Conservation (phyloP, 768 basidiomycete species). For the Grammothele lineata region DNA sequence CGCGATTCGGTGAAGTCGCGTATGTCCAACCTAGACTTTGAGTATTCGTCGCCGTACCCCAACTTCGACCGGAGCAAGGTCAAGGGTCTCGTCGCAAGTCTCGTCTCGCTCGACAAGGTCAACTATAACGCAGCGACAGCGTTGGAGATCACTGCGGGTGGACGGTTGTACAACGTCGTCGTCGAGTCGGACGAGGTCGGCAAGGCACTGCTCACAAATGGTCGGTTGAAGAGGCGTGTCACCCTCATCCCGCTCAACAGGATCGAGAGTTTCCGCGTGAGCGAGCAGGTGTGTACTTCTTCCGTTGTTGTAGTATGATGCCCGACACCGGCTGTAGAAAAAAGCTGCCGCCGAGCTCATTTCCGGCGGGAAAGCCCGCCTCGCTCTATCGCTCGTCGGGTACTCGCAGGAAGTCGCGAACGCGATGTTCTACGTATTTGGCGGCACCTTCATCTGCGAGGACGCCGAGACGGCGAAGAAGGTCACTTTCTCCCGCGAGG, state of each 20-base stretch:
- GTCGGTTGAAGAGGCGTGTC: conserved; percentile 77
- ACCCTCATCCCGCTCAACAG: conserved; percentile 94
- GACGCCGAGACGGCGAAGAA: conserved; percentile 82
- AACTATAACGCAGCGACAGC: conserved; percentile 84
- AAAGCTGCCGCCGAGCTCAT: conserved; percentile 63
- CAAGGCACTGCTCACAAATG: conserved; percentile 75
- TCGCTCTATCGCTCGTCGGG: conserved; percentile 85
- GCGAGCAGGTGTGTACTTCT: conserved; percentile 38
- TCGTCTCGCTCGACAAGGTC: conserved; percentile 68
- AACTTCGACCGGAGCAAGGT: conserved; percentile 83
- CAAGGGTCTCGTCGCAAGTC: conserved; percentile 87
- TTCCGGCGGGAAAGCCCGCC: conserved; percentile 75
- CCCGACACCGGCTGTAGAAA: conserved; percentile 48
- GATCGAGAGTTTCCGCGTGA: conserved; percentile 61
- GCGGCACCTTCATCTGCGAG: conserved; percentile 87
- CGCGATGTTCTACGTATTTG: conserved; percentile 93
- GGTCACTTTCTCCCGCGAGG: conserved; percentile 74
- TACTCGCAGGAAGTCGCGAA: conserved; percentile 77
- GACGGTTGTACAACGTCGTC: conserved; percentile 88
- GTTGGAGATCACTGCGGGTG: conserved; percentile 88
- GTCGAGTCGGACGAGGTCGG: conserved; percentile 89
- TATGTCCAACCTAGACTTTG: conserved; percentile 74
- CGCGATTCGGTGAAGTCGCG: conserved; percentile 65
- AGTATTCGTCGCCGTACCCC: conserved; percentile 71
- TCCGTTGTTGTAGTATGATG: not conserved